phyloP scores from a whole-genome alignment of 768 basidiomycete species.

The Cystobasidium tubakii region DNA sequence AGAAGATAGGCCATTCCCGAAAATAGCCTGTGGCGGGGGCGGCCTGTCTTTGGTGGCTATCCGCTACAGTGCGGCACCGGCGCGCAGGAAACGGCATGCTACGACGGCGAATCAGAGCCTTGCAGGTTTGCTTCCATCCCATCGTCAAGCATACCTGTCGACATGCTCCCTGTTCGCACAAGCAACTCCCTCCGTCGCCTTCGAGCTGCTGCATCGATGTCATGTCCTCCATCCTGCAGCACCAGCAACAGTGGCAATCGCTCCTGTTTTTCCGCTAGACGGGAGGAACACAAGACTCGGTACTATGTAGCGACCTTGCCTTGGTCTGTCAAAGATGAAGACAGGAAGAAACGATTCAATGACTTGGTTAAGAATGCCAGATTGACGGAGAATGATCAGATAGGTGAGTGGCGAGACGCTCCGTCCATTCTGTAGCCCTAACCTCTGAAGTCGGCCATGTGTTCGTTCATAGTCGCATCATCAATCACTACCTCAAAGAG shows the following conservation, averaged over 20 bases:
- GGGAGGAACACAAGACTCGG: neutral
- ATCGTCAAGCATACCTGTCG: neutral
- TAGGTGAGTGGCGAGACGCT: conserved; percentile 19
- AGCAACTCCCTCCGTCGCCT: neutral
- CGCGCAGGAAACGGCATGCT: too few species aligned
- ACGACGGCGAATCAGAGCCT: too few species aligned
- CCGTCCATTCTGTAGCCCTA: neutral
- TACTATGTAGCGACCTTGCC: conserved; percentile 34
- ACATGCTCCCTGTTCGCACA: neutral
- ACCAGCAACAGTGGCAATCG: neutral
- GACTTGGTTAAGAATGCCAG: neutral
- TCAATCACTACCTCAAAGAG: conserved; percentile 20
- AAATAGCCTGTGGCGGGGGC: too few species aligned
- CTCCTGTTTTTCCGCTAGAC: neutral
- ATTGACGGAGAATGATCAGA: neutral
- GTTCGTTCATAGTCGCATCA: conserved; percentile 24
- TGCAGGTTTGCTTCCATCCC: neutral
- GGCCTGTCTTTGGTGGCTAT: neutral
- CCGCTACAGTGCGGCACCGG: too few species aligned
- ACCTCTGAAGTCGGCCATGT: too few species aligned
- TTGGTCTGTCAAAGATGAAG: neutral
- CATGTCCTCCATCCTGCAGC: neutral
- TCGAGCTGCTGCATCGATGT: neutral
- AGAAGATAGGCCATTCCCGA: neutral
- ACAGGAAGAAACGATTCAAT: neutral